phyloP scores from a whole-genome alignment of 2,329 filamentous ascomycete genomes.

The Penicillium paneum region DNA sequence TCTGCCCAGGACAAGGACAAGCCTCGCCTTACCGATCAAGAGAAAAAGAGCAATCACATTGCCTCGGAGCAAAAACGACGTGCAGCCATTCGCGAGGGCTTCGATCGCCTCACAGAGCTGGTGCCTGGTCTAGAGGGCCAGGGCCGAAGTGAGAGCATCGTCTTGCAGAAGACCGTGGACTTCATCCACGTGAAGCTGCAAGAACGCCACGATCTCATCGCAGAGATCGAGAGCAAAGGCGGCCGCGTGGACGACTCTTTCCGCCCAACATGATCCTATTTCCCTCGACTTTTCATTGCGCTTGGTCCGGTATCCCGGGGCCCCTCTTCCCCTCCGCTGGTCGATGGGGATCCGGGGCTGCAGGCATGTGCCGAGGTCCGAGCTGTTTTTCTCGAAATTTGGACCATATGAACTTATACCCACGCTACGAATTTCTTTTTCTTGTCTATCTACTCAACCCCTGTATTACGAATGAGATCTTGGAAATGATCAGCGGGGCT shows the following conservation, averaged over 20 bases:
- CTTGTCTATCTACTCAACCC: not conserved
- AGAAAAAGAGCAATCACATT: conserved; percentile 73
- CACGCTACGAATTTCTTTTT: conserved; percentile 11
- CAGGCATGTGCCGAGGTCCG: conserved; percentile 18
- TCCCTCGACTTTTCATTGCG: not conserved
- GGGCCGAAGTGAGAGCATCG: conserved; percentile 78
- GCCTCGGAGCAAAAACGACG: conserved; percentile 64
- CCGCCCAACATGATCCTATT: conserved; percentile 25
- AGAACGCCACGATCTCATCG: conserved; percentile 57
- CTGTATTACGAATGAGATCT: not conserved
- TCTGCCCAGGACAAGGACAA: conserved; percentile 48
- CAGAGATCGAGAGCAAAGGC: conserved; percentile 57
- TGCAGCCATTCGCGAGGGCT: conserved; percentile 75
- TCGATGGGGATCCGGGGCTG: not conserved
- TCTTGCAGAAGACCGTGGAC: conserved; percentile 69
- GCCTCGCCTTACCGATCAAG: conserved; percentile 63
- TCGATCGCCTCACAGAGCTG: conserved; percentile 74
- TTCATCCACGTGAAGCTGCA: conserved; percentile 61
- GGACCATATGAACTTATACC: conserved; percentile 13
- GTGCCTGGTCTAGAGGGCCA: conserved; percentile 80
- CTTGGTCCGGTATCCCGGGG: not conserved
- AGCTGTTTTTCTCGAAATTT: not conserved
- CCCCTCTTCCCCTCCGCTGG: conserved; percentile 1
- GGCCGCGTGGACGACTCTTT: conserved; percentile 51
- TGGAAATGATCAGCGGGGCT: not conserved